Base-by-base conservation (phyloP, 73 alveolate genomes). In the Halteria grandinella region DNA sequence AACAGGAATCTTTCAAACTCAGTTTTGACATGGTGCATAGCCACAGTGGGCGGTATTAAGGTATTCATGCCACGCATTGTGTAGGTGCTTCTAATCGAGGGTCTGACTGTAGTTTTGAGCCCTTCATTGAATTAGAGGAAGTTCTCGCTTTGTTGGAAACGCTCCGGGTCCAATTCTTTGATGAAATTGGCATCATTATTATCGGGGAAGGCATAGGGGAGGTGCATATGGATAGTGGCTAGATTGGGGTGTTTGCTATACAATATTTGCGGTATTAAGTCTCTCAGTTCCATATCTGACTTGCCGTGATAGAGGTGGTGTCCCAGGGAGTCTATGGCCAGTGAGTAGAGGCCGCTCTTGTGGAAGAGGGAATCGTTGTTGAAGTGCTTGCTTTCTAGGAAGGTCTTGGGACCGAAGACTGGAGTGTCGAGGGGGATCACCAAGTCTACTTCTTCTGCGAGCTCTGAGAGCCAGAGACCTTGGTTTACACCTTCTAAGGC, bases 381-480 rank as follows among this genome's bases (percentile, higher is more conserved):
- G 50, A 39, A 39, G 50, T 39, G 10, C 10, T 39, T 39, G 15
- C 15, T 39, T 39, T 39, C 10, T 39, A 11, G 15, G 50, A 10
- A 10, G 10, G 10, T 11, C 10, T 39, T 39, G 50, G 50, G 10
- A 15, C 59, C 28, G 7, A 44, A 25, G 25, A 4, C 10, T 14
- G 28, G 25, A 10, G 20, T 23, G 10, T 66, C 80, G 7, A 66
- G 36, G 3, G 80, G 80, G 1, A 66, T 25, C 20, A 66, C 50
- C 1, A 27, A 24, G 24, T 43, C 47, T 33, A 21, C 25, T 3
- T 7, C 14, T 8, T 32, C 20, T 33, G 52, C 8, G 1, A 66
- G 66, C 25, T 44, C 63, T 32, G 55, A 29, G 1, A 66, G 53
- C 80, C 63, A 44, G 11, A 66, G 33, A 7, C 51, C 52, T 21